Evolutionary conservation across 78 protist species (phyloP).

Genomic region (Isochrysis galbana): DNA sequence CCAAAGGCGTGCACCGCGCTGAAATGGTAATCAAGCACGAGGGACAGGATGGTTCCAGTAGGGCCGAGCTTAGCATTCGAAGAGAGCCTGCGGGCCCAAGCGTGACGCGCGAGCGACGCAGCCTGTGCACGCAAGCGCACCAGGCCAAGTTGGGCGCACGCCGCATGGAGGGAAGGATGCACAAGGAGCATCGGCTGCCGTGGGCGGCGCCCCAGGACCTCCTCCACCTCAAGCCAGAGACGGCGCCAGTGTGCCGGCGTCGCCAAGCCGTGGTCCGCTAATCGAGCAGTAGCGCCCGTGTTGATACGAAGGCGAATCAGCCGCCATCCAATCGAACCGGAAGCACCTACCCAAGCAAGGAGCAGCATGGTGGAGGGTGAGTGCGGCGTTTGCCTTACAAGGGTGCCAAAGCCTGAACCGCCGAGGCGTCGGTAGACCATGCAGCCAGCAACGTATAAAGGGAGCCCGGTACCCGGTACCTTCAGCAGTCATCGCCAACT

Average conservation of each 20-base stretch:
- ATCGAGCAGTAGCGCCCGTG: too few relatives aligned
- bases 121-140: neutral
- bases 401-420: neutral
- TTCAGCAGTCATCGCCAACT: neutral
- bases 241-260: neutral
- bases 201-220: neutral
- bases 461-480: too few relatives aligned
- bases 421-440: too few relatives aligned
- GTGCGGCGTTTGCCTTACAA: neutral
- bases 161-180: neutral
- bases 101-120: neutral
- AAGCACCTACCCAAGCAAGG: too few relatives aligned
- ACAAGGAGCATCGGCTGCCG: neutral
- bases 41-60: neutral
- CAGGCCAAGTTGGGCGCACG: neutral
- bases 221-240: neutral
- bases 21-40: neutral
- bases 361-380: neutral
- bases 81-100: neutral
- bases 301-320: too few relatives aligned
- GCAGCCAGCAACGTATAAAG: too few relatives aligned
- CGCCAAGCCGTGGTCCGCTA: neutral
- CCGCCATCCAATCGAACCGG: too few relatives aligned
- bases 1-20: neutral
- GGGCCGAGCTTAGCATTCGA: neutral